phyloP scores from a whole-genome alignment of 31 red algal species.

The Bonnemaisonia californica region DNA sequence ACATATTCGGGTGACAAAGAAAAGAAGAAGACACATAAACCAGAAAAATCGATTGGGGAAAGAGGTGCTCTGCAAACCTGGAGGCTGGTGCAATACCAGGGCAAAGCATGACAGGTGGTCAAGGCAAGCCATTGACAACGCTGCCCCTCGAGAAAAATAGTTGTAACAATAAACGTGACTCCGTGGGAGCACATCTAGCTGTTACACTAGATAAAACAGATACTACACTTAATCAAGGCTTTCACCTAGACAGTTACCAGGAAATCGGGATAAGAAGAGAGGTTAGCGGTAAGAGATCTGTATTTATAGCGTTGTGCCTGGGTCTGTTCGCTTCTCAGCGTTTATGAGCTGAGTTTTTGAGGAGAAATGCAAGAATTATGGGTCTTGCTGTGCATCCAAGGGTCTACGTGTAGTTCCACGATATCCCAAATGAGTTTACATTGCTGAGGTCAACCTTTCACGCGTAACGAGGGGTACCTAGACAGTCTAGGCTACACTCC shows the following conservation, averaged over 20 bases:
- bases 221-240: constrained; percentile 99
- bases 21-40: neutral
- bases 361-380: too few relatives aligned
- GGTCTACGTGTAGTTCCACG: too few relatives aligned
- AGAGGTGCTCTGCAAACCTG: constrained; percentile 95
- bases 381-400: too few relatives aligned
- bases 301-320: too few relatives aligned
- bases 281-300: too few relatives aligned
- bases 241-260: constrained; percentile 76
- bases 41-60: constrained; percentile 44
- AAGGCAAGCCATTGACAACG: constrained; percentile 73
- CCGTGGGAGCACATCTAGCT: constrained; percentile 94
- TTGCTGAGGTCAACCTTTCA: too few relatives aligned
- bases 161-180: constrained; percentile 88
- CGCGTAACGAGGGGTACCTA: too few relatives aligned
- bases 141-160: constrained; percentile 90
- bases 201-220: constrained; percentile 99
- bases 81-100: constrained; percentile 95
- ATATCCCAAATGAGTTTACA: too few relatives aligned
- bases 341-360: too few relatives aligned
- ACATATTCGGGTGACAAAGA: neutral
- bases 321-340: too few relatives aligned
- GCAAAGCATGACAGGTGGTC: constrained; percentile 77
- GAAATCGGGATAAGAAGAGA: too few relatives aligned
- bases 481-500: too few relatives aligned